Evolutionary conservation across 164 flowering plant genomes (phyloP).

Genomic region (Malania oleifera): DNA sequence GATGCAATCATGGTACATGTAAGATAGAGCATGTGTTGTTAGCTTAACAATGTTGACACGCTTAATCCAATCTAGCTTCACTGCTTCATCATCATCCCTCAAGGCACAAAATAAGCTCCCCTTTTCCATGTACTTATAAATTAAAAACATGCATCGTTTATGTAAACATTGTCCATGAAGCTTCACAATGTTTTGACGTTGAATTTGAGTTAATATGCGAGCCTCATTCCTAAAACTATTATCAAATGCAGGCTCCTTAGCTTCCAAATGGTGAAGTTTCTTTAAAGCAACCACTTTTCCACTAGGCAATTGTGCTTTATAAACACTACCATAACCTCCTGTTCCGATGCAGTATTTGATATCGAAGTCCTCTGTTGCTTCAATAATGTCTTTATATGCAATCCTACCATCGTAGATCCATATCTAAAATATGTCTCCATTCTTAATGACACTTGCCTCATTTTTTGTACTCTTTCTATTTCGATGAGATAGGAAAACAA

Average conservation of each 20-base stretch:
- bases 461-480: not conserved
- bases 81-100: not conserved
- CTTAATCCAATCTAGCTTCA: not conserved
- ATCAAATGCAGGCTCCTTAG: too few species aligned
- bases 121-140: not conserved
- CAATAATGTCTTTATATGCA: not conserved
- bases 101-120: not conserved
- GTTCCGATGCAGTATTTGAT: not conserved
- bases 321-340: slow-evolving; percentile 6
- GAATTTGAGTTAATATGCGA: too few species aligned
- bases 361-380: not conserved
- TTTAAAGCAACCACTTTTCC: not conserved
- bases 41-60: not conserved
- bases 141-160: not conserved
- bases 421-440: not conserved
- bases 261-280: too few species aligned
- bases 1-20: slow-evolving; percentile 4
- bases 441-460: not conserved
- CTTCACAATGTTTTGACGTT: not conserved
- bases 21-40: not conserved
- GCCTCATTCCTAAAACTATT: too few species aligned
- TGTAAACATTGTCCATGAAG: not conserved
- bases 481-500: not conserved
- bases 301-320: slow-evolving; percentile 5
- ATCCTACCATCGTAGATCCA: not conserved